phyloP scores from a whole-genome alignment of 2,329 filamentous ascomycete genomes.

The Madurella mycetomatis region DNA sequence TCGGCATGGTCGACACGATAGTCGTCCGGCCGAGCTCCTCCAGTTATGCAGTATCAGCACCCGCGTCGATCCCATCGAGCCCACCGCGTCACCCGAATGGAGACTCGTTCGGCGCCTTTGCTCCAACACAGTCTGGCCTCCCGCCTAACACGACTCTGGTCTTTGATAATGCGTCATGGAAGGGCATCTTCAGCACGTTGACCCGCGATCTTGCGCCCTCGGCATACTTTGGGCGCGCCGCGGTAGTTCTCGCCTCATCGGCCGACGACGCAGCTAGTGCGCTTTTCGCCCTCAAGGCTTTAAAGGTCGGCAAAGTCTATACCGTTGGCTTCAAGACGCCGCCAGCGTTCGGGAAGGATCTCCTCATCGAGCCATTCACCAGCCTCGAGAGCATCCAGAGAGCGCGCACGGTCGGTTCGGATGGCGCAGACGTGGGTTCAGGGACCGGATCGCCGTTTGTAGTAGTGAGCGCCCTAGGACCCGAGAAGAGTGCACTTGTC shows the following conservation, averaged over 20 bases:
- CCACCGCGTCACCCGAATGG: conserved; percentile 37
- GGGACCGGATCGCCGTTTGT: conserved; percentile 65
- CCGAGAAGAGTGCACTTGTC: conserved; percentile 74
- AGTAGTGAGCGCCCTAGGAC: conserved; percentile 72
- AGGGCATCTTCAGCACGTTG: conserved; percentile 75
- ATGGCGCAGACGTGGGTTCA: conserved; percentile 21
- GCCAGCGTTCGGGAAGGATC: conserved; percentile 56
- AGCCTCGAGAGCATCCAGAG: conserved; percentile 60
- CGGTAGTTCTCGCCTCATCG: conserved; percentile 68
- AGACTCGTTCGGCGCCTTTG: conserved; percentile 19
- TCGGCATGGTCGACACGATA: conserved; percentile 79
- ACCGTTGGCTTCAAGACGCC: conserved; percentile 74
- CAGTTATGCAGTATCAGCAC: conserved; percentile 40
- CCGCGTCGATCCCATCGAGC: conserved; percentile 46
- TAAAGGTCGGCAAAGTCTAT: conserved; percentile 74
- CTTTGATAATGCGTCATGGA: conserved; percentile 81
- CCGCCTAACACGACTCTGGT: conserved; percentile 55
- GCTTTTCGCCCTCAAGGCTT: conserved; percentile 72
- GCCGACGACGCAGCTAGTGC: conserved; percentile 72
- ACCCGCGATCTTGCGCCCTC: conserved; percentile 79
- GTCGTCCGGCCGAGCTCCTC: conserved; percentile 54
- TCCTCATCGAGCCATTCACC: conserved; percentile 75
- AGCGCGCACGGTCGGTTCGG: conserved; percentile 42
- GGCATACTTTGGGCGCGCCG: conserved; percentile 70
- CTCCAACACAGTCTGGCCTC: conserved; percentile 33